phyloP scores from a whole-genome alignment of 768 basidiomycete species.

The Panellus pusillus region DNA sequence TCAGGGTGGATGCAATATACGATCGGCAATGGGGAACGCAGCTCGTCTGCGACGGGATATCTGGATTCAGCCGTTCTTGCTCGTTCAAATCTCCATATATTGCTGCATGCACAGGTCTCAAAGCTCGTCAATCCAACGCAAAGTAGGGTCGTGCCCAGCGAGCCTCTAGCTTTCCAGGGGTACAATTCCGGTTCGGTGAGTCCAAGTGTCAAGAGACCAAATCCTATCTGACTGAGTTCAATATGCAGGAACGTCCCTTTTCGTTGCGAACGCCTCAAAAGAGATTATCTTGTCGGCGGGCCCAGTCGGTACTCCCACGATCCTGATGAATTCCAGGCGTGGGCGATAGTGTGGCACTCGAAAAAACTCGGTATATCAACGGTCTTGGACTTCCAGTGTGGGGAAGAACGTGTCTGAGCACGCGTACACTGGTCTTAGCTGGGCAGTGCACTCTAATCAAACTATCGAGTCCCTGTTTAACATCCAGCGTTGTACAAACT shows the following conservation, averaged over 20 bases:
- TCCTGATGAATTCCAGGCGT: slow-evolving; percentile 4
- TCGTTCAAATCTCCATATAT: slow-evolving; percentile 25
- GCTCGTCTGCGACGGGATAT: slow-evolving; percentile 27
- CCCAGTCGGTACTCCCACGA: slow-evolving; percentile 3
- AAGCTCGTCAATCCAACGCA: slow-evolving; percentile 6
- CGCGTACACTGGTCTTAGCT: not conserved
- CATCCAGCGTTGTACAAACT: not conserved
- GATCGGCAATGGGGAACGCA: slow-evolving; percentile 22
- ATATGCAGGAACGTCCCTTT: not conserved
- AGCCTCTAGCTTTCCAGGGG: not conserved
- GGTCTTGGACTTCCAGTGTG: slow-evolving; percentile 2
- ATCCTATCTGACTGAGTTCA: not conserved
- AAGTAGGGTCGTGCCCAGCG: not conserved
- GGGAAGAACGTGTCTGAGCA: slow-evolving; percentile 8
- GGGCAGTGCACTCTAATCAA: slow-evolving; percentile 8
- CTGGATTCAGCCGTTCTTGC: slow-evolving; percentile 20
- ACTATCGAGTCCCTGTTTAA: not conserved
- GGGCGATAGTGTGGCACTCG: not conserved
- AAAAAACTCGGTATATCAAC: not conserved
- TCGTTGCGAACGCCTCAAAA: slow-evolving; percentile 1
- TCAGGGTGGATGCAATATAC: slow-evolving; percentile 25
- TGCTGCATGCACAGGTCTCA: slow-evolving; percentile 22
- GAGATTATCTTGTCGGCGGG: slow-evolving; percentile 3
- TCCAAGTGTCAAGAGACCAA: too few species aligned
- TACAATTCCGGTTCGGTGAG: slow-evolving; percentile 5